Conservation (phyloP, 768 basidiomycete genomes). For the Dioszegia crocea region DNA sequence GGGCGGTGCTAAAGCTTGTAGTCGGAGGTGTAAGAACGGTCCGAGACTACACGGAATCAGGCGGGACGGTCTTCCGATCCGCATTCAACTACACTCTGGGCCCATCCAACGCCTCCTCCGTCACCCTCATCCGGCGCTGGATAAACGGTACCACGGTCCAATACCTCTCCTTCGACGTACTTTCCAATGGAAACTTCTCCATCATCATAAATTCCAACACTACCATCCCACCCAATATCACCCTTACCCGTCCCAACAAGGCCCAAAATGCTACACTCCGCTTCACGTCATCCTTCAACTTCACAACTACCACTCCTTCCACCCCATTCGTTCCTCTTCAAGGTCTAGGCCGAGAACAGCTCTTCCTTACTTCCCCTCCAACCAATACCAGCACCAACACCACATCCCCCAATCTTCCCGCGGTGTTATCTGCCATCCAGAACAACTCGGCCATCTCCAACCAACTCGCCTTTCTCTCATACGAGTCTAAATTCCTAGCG, state of each 20-base stretch:
- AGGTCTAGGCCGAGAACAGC: conserved; percentile 45
- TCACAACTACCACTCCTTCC: conserved; percentile 50
- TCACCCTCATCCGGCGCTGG: conserved; percentile 52
- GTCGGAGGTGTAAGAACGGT: conserved; percentile 54
- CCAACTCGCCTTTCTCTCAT: conserved; percentile 53
- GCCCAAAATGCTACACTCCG: conserved; percentile 31
- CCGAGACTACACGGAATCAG: conserved; percentile 54
- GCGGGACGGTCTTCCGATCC: conserved; percentile 42
- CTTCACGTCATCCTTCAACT: conserved; percentile 48
- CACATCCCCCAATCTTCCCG: conserved; percentile 38
- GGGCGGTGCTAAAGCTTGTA: neutral
- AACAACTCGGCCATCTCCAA: conserved; percentile 34
- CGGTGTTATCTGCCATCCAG: conserved; percentile 45
- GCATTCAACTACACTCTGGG: conserved; percentile 55
- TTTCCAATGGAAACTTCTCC: conserved; percentile 49
- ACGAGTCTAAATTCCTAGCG: conserved; percentile 52
- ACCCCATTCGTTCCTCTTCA: conserved; percentile 33
- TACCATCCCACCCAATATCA: conserved; percentile 50
- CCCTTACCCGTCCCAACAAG: conserved; percentile 46
- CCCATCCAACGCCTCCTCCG: conserved; percentile 47
- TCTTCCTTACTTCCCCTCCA: conserved; percentile 46
- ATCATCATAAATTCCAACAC: conserved; percentile 49
- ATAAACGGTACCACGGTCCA: conserved; percentile 52
- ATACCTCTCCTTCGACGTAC: conserved; percentile 41
- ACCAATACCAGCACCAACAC: conserved; percentile 19